A percentile compares a stretch with the other conserved stretches of the same genome.
Conservation (phyloP, 495 filamentous ascomycete species). For the Penicillium daleae region DNA sequence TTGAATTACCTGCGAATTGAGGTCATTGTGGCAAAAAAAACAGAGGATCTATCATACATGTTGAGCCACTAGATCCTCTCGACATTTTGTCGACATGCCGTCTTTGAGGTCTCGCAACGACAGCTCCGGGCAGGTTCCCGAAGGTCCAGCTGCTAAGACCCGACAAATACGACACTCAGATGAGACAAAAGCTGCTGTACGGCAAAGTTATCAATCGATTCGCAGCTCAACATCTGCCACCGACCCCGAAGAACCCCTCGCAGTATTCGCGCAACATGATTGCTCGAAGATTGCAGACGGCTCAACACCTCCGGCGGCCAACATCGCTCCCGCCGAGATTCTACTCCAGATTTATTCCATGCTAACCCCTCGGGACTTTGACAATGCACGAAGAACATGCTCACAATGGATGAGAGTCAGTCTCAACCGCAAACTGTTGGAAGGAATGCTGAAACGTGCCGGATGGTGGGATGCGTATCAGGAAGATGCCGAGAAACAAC, state of each 20-base stretch:
- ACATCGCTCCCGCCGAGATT: slow-evolving; percentile 62
- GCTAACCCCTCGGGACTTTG: slow-evolving; percentile 63
- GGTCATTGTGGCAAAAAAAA: slow-evolving; percentile 1
- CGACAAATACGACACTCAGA: background rate
- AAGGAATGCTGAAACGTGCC: slow-evolving; percentile 56
- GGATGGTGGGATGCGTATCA: slow-evolving; percentile 61
- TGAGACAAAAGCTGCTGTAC: background rate
- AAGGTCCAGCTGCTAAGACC: background rate
- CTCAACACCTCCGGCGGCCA: slow-evolving; percentile 33
- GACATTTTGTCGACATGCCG: slow-evolving; percentile 25
- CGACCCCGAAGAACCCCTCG: background rate
- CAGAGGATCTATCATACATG: slow-evolving; percentile 5
- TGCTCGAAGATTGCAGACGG: background rate
- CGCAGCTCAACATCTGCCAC: background rate
- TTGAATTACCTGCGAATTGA: background rate
- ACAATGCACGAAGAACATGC: slow-evolving; percentile 68
- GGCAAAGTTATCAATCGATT: background rate
- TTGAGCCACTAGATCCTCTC: background rate
- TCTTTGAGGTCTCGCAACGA: slow-evolving; percentile 20
- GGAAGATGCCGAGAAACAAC: slow-evolving; percentile 37
- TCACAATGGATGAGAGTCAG: slow-evolving; percentile 67
- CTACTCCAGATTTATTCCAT: slow-evolving; percentile 60
- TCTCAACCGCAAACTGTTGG: slow-evolving; percentile 56
- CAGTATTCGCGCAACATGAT: slow-evolving; percentile 4
- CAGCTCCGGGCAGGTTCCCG: slow-evolving; percentile 11